Conservation (phyloP, 2,329 filamentous ascomycete genomes). For the Trichoderma harzianum region DNA sequence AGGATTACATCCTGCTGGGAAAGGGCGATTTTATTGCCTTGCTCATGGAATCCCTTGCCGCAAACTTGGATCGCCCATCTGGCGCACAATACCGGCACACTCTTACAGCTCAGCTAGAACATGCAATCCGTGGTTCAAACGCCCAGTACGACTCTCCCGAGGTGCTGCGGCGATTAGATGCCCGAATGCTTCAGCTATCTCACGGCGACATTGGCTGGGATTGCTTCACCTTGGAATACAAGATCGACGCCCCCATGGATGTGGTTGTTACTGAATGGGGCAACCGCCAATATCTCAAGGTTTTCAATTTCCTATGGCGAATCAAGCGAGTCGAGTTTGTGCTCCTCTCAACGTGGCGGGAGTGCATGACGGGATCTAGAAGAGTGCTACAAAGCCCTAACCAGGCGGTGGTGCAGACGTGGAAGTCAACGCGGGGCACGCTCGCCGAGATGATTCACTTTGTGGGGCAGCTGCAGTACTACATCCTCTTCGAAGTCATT, state of each 20-base stretch:
- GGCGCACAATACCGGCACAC: slow-evolving; percentile 96
- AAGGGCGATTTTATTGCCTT: slow-evolving; percentile 97
- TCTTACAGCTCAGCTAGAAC: slow-evolving; percentile 93
- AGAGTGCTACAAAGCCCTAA: slow-evolving; percentile 82
- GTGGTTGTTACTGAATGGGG: slow-evolving; percentile 97
- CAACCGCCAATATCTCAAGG: slow-evolving; percentile 93
- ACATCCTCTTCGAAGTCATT: slow-evolving; percentile 97
- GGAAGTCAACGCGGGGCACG: slow-evolving; percentile 84
- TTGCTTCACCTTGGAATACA: slow-evolving; percentile 97
- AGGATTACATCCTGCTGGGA: slow-evolving; percentile 90
- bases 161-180: slow-evolving; percentile 85
- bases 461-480: slow-evolving; percentile 94
- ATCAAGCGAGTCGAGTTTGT: slow-evolving; percentile 98
- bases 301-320: slow-evolving; percentile 98
- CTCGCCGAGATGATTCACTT: slow-evolving; percentile 99
- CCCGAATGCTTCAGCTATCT: slow-evolving; percentile 95
- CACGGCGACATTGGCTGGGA: slow-evolving; percentile 99
- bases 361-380: slow-evolving; percentile 90
- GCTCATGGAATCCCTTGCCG: slow-evolving; percentile 91
- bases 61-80: slow-evolving; percentile 91
- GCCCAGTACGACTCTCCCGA: slow-evolving; percentile 93
- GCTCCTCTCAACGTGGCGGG: slow-evolving; percentile 84
- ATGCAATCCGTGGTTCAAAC: slow-evolving; percentile 94
- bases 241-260: slow-evolving; percentile 93
- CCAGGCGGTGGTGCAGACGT: slow-evolving; percentile 66